Conservation (phyloP, 176 grass and related monocot genomes). For the Pontederia paniculata region DNA sequence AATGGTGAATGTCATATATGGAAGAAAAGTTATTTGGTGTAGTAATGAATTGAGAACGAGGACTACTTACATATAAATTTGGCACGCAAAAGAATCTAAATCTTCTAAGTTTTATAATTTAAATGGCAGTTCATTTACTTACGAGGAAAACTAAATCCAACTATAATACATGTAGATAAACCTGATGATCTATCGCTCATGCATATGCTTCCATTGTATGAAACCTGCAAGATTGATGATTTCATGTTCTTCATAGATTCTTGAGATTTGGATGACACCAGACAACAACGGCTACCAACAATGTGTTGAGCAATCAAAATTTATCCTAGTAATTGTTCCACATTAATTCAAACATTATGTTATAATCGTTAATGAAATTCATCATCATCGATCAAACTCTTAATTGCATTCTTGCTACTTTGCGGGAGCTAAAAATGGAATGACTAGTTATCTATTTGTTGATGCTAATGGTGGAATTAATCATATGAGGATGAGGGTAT, state of each 20-base stretch:
- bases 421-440: slow-evolving; percentile 23
- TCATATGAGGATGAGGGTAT: slow-evolving; percentile 77
- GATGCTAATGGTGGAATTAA: slow-evolving; percentile 73
- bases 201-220: too few species aligned
- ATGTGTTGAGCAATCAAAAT: slow-evolving; percentile 42
- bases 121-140: too few species aligned
- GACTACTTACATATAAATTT: too few species aligned
- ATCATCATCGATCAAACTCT: neutral
- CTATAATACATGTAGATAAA: too few species aligned
- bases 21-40: too few species aligned
- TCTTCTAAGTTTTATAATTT: too few species aligned
- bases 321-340: neutral
- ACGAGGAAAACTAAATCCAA: too few species aligned
- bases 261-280: slow-evolving; percentile 45
- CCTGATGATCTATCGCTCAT: too few species aligned
- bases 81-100: too few species aligned
- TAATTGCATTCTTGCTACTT: slow-evolving; percentile 16
- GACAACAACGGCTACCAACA: slow-evolving; percentile 30
- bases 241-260: slow-evolving; percentile 17
- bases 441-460: slow-evolving; percentile 47
- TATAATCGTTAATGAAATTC: neutral
- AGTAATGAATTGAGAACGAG: too few species aligned
- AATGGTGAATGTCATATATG: too few species aligned
- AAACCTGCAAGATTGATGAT: too few species aligned
- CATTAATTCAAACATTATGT: neutral